A percentile compares a stretch with the other conserved stretches of the same genome.
These are phyloP conservation scores for Peronospora destructor DNA, from an alignment of 352 stramenopile species.

Conservation along the genomic window DNA sequence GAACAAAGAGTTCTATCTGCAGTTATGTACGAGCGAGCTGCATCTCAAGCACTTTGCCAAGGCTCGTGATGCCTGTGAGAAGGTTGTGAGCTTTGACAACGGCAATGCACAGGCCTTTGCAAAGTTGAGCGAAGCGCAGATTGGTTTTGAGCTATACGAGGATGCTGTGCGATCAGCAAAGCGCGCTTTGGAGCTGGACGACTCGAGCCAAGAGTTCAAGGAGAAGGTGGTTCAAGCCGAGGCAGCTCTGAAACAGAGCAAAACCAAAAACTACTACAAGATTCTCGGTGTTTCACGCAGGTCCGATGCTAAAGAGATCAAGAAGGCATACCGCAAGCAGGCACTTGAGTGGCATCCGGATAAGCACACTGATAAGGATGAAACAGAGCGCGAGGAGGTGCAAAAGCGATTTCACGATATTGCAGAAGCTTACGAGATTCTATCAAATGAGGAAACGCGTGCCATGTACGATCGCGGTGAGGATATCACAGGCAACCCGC, in stretches of 20 bases:
- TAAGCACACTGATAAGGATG: constrained; percentile 81
- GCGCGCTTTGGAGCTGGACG: constrained; percentile 44
- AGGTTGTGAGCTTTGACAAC: constrained; percentile 41
- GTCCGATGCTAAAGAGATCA: constrained; percentile 90
- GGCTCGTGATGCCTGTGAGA: constrained; percentile 42
- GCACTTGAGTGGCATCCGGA: constrained; percentile 92
- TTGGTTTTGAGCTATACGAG: constrained; percentile 72
- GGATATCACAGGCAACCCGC: constrained; percentile 71
- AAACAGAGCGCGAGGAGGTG: constrained; percentile 25
- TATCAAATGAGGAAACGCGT: constrained; percentile 30
- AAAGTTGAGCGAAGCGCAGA: constrained; percentile 68
- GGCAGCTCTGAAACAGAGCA: too few relatives aligned
- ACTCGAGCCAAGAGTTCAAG: too few relatives aligned
- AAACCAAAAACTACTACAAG: constrained; percentile 37
- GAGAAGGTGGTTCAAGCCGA: too few relatives aligned
- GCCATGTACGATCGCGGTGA: constrained; percentile 94
- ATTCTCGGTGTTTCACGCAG: constrained; percentile 80
- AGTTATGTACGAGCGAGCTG: constrained; percentile 63
- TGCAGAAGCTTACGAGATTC: too few relatives aligned
- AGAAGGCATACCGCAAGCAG: constrained; percentile 92
- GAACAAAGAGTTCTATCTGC: constrained; percentile 72
- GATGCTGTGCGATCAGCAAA: constrained; percentile 72
- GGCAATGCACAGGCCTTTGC: constrained; percentile 45
- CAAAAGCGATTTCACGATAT: too few relatives aligned
- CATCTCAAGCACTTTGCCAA: constrained; percentile 51